A percentile compares a stretch with the other conserved stretches of the same genome.
Conservation (phyloP, 768 basidiomycete genomes). For the Hortiboletus flavorubellus region DNA sequence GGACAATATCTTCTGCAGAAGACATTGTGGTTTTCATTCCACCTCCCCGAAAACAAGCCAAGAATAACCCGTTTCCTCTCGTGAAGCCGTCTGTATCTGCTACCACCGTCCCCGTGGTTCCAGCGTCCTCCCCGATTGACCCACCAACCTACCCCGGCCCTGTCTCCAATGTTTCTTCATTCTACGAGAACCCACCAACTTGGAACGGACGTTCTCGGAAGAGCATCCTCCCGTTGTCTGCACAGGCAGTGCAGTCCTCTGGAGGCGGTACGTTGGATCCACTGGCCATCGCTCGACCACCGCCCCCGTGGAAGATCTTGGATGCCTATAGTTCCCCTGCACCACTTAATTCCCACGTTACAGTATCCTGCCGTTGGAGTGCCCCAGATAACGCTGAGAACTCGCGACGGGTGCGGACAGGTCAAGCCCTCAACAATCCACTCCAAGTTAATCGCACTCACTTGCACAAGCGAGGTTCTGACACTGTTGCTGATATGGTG, state of each 20-base stretch:
- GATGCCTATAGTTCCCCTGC: background rate
- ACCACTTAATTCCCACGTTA: background rate
- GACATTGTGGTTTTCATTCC: slow-evolving; percentile 20
- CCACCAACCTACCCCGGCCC: background rate
- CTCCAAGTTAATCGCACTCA: slow-evolving; percentile 24
- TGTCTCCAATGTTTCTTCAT: slow-evolving; percentile 14
- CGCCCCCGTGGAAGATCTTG: slow-evolving; percentile 25
- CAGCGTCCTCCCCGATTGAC: background rate
- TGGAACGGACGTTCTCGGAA: background rate
- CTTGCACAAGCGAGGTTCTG: slow-evolving; percentile 24
- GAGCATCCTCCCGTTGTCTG: slow-evolving; percentile 17
- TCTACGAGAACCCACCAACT: slow-evolving; percentile 13
- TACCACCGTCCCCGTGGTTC: background rate
- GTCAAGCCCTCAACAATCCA: slow-evolving; percentile 3
- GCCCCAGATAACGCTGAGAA: background rate
- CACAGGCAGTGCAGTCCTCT: slow-evolving; percentile 17
- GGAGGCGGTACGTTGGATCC: slow-evolving; percentile 15
- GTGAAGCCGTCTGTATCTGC: background rate
- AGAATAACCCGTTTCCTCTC: background rate
- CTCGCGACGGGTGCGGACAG: background rate
- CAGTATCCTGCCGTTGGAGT: background rate
- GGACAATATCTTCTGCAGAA: slow-evolving; percentile 6
- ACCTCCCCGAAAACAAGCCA: slow-evolving; percentile 9
- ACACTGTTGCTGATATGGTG: slow-evolving; percentile 18
- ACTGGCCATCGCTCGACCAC: slow-evolving; percentile 26